Base-by-base conservation (phyloP, 2,329 filamentous ascomycete species). In the Sordariomycetes sp. region DNA sequence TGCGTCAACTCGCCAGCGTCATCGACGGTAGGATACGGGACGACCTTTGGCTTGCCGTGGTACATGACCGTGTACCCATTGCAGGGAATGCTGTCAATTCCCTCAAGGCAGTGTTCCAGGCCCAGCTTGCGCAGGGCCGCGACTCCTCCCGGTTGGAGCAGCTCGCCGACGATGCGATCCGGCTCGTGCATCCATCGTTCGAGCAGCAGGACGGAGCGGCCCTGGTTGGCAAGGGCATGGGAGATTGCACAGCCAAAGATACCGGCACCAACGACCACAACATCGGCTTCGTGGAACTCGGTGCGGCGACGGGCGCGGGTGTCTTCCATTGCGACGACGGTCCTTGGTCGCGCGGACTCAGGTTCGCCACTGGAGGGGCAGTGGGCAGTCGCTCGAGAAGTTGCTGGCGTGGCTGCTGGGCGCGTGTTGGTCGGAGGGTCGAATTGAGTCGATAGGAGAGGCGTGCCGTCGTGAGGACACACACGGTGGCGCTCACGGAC, bases 131-230 rank as follows among this genome's bases (percentile, higher is more conserved):
- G 72, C 48, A 98, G 68, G 7, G 92, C 84, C 34, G 75, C 68
- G 21, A 94, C 79, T 32, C 92, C 92, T 33, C 92, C 92, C 0
- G 92, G 92, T 60, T 98, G 92, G 47, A 98, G 66, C 43, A 98
- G 64, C 64, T 98, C 92, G 47, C 92, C 92, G 31, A 98, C 87
- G 46, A 98, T 98, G 43, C 92, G 79, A 63, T 96, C 83, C 15
- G 92, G 92, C 64, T 96, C 82, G 59, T 86, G 86, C 61, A 96
- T 68, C 61, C 79, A 93, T 49, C 76, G 75, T 64, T 98, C 92
- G 33, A 98, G 75, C 33, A 98, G 66, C 18, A 96, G 72, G 18
- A 98, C 88, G 55, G 84, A 93, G 42, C 92, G 79, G 35, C 87
- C 88, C 63, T 96, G 92, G 47, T 83, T 80, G 39, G 84, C 88